Evolutionary conservation across 129 eudicot genomes (phyloP).

Genomic region (Saposhnikovia divaricata): DNA sequence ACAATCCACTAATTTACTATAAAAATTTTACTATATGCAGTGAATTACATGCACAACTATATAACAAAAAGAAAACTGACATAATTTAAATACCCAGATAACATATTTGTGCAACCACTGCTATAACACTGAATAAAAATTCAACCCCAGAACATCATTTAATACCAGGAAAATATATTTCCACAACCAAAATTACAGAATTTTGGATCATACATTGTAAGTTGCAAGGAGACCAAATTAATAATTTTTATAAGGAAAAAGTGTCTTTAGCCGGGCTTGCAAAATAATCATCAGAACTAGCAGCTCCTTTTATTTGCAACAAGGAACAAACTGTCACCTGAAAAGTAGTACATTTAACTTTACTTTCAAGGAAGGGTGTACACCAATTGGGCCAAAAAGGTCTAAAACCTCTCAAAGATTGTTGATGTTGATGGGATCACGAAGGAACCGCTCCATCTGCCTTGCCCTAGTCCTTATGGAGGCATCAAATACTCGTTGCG

Average conservation of each 20-base stretch:
- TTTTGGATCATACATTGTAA: neutral
- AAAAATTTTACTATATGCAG: too few species aligned
- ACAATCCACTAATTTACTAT: neutral
- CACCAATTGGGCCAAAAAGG: neutral
- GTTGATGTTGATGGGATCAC: slow-evolving; percentile 60
- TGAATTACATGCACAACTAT: neutral
- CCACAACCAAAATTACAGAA: neutral
- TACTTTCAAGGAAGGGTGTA: neutral
- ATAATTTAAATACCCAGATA: too few species aligned
- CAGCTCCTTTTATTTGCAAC: slow-evolving; percentile 6
- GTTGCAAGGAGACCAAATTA: neutral
- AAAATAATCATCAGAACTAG: neutral
- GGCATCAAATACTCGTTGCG: slow-evolving; percentile 74
- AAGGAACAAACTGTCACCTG: neutral
- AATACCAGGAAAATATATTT: neutral
- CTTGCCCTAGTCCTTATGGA: slow-evolving; percentile 79
- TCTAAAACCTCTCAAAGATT: slow-evolving; percentile 8
- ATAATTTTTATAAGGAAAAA: neutral
- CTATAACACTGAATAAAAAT: neutral
- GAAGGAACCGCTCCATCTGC: slow-evolving; percentile 87
- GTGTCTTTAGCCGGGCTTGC: neutral
- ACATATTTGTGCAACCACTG: too few species aligned
- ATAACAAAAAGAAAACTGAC: too few species aligned
- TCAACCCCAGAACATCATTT: neutral
- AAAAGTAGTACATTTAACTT: neutral